Conservation (phyloP, 2,329 filamentous ascomycete genomes). For the Furcasterigmium furcatum region DNA sequence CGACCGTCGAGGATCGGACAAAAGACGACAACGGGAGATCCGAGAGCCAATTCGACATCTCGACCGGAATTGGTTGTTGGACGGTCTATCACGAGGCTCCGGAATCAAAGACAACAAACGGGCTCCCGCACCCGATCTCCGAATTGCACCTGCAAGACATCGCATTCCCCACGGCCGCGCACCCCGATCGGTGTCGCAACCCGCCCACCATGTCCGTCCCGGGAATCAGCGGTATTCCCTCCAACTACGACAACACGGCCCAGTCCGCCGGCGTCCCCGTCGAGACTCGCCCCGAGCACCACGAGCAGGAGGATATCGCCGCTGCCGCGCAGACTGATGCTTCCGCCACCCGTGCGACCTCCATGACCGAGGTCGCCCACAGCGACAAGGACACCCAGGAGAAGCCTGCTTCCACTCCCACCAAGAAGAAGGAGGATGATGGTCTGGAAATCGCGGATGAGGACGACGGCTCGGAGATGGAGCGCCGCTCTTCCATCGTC, state of each 20-base stretch:
- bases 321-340: conserved; percentile 18
- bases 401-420: conserved; percentile 11
- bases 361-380: conserved; percentile 29
- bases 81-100: too few species aligned
- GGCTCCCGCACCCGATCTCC: neutral
- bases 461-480: conserved; percentile 40
- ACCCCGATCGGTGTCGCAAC: conserved; percentile 1
- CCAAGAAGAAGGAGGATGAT: conserved; percentile 4
- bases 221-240: conserved; percentile 33
- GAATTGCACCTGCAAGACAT: neutral
- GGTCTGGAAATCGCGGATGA: conserved; percentile 19
- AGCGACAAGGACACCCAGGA: conserved; percentile 15
- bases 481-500: conserved; percentile 48
- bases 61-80: too few species aligned
- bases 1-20: neutral
- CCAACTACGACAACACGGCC: conserved; percentile 46
- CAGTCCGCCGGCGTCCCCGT: conserved; percentile 35
- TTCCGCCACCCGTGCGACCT: conserved; percentile 29
- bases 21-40: too few species aligned
- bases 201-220: conserved; percentile 34
- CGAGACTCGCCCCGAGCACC: conserved; percentile 18
- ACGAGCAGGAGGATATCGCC: conserved; percentile 21
- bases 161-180: neutral
- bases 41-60: too few species aligned
- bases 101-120: neutral